Percentiles rank a stretch among this genome's conserved stretches.
These are phyloP conservation scores for Botrytis squamosa DNA, from an alignment of 2,329 filamentous ascomycete species.

Conservation along the genomic window DNA sequence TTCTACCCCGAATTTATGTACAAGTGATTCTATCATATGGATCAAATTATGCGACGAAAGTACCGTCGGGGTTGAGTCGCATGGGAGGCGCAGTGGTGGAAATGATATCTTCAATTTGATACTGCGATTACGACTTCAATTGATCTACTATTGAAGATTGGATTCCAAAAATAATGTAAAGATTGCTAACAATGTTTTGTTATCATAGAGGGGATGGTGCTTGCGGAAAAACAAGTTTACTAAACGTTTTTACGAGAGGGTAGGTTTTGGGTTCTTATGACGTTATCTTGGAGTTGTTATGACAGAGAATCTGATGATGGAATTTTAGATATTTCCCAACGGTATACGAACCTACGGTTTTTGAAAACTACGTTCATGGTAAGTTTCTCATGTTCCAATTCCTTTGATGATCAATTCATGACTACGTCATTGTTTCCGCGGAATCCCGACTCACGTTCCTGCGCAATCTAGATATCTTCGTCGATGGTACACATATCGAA, in stretches of 20 bases:
- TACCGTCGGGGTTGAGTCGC: neutral
- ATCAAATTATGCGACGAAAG: slow-evolving; percentile 4
- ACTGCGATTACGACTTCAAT: neutral
- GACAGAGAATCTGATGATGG: slow-evolving; percentile 25
- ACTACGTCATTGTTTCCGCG: neutral
- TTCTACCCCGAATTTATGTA: neutral
- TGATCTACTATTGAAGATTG: neutral
- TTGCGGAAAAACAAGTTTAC: slow-evolving; percentile 91
- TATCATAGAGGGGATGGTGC: slow-evolving; percentile 81
- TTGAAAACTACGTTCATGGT: slow-evolving; percentile 99
- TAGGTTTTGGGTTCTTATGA: slow-evolving; percentile 46
- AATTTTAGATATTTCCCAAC: slow-evolving; percentile 82
- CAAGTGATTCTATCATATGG: neutral
- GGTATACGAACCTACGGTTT: slow-evolving; percentile 96
- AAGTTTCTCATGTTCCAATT: slow-evolving; percentile 39
- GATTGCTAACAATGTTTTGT: slow-evolving; percentile 23
- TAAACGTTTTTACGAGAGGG: slow-evolving; percentile 99
- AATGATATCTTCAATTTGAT: neutral
- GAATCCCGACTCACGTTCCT: neutral
- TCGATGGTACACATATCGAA: slow-evolving; percentile 95
- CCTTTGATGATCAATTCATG: neutral
- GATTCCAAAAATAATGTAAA: slow-evolving; percentile 18
- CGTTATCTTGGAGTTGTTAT: neutral
- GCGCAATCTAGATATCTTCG: slow-evolving; percentile 78
- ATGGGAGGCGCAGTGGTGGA: neutral